phyloP scores from a whole-genome alignment of 2,329 filamentous ascomycete species.

The Sclerotinia trifoliorum region DNA sequence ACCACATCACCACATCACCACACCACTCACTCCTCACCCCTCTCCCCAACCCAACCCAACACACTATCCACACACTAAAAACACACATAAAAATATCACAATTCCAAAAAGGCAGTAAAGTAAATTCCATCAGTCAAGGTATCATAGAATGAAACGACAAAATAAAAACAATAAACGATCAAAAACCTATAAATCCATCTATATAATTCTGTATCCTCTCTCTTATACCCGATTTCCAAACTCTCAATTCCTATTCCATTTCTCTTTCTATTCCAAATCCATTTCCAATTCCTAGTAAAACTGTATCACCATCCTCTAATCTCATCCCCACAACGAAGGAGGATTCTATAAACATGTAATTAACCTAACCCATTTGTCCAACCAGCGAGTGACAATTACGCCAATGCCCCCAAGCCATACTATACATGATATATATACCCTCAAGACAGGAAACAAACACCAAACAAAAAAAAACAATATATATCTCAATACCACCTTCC shows the following conservation, averaged over 20 bases:
- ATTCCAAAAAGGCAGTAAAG: too few species aligned
- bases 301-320: not conserved
- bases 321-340: not conserved
- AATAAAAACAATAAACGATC: too few species aligned
- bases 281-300: not conserved
- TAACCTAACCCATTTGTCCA: not conserved
- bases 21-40: too few species aligned
- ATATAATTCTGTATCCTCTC: not conserved
- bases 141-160: too few species aligned
- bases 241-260: too few species aligned
- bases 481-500: not conserved
- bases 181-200: not conserved
- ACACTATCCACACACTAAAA: too few species aligned
- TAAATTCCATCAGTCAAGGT: too few species aligned
- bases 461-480: not conserved
- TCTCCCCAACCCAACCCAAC: too few species aligned
- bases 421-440: not conserved
- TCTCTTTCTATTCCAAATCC: not conserved
- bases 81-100: too few species aligned
- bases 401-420: not conserved
- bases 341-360: not conserved
- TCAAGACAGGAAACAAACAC: not conserved
- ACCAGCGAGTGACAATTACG: not conserved
- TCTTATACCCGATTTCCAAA: not conserved
- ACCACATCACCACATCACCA: too few species aligned